phyloP scores from a whole-genome alignment of 306 rosid genomes.

The Malus domestica region ASM211411v1 NC_041796.1:2190001-2190500 shows the following conservation, averaged over 20 bases:
- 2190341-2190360: conserved; percentile 12
- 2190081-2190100: background rate
- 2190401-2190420: conserved; percentile 14
- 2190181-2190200: conserved; percentile 32
- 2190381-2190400: conserved; percentile 3
- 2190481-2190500: background rate
- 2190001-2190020: background rate
- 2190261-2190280: conserved; percentile 15
- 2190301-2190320: background rate
- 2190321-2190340: conserved; percentile 1
- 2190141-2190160: conserved; percentile 8
- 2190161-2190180: conserved; percentile 64
- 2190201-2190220: conserved; percentile 17
- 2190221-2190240: conserved; percentile 41
- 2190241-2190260: conserved; percentile 29
- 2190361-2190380: conserved; percentile 44
- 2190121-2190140: conserved; percentile 19
- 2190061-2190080: too few relatives aligned
- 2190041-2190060: too few relatives aligned
- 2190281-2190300: background rate
- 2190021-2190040: too few relatives aligned
- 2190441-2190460: background rate
- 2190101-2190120: conserved; percentile 22
- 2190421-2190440: background rate
- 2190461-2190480: background rate